Evolutionary conservation across 495 filamentous ascomycete genomes (phyloP), one percentile per base, ranked within the genome.

Genomic region (Penicillium ucsense): DNA sequence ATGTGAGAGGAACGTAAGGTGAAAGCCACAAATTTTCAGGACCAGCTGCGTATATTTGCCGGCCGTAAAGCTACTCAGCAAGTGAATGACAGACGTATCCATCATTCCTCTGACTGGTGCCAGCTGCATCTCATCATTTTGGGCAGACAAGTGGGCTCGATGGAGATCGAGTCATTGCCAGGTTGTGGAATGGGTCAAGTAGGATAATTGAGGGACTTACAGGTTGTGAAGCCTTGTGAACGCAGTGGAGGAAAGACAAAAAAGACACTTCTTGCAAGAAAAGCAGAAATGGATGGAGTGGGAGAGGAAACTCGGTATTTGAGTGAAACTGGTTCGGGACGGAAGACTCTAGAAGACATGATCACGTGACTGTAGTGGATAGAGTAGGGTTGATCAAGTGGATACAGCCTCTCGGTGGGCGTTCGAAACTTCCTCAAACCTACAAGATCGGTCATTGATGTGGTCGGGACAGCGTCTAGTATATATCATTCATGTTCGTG

Each of bases 41-140:
- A 67, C 67, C 53, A 53, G 60, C 46, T 48, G 68, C 66, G 66
- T 65, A 59, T 64, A 66, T 31, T 41, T 41, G 61, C 66, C 62
- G 54, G 68, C 66, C 54, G 57, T 38, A 42, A 63, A 62, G 60
- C 61, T 71, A 59, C 55, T 72, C 68, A 68, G 62, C 68, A 72
- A 41, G 47, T 49, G 46, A 46, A 56, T 54, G 49, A 53, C 38
- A 47, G 45, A 36, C 46, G 43, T 29, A 49, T 53, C 53, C 53
- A 57, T 60, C 63, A 53, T 51, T 28, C 61, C 44, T 72, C 63
- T 66, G 70, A 74, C 70, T 74, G 70, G 70, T 74, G 70, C 70
- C 70, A 74, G 70, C 70, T 72, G 49, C 47, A 50, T 74, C 56
- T 74, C 70, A 70, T 74, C 70, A 74, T 74, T 45, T 55, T 55